These are phyloP conservation scores for Leccinum obscurum DNA, from an alignment of 768 basidiomycete species.

Conservation along the genomic window DNA sequence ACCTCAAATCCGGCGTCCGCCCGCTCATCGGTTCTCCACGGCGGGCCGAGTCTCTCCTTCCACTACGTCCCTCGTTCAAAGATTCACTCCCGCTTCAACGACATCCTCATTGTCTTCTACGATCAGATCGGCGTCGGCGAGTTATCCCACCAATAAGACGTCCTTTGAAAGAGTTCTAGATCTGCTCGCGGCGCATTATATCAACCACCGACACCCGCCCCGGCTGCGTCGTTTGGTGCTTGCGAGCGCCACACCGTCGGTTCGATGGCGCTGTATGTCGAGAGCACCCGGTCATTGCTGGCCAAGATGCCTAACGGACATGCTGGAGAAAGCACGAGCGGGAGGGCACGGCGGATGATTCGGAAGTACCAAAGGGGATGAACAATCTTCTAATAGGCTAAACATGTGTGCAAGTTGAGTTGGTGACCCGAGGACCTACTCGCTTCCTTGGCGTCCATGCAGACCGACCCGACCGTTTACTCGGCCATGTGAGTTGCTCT, in stretches of 20 bases:
- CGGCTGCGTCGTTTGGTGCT: slow-evolving; percentile 40
- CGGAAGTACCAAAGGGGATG: slow-evolving; percentile 35
- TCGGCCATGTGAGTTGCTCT: slow-evolving; percentile 32
- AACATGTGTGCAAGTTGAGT: slow-evolving; percentile 35
- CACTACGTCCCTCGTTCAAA: no score
- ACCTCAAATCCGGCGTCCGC: no score
- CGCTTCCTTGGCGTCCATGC: slow-evolving; percentile 25
- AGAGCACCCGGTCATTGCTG: slow-evolving; percentile 28
- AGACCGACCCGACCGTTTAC: slow-evolving; percentile 35
- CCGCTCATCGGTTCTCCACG: no score
- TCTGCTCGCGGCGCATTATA: slow-evolving; percentile 46
- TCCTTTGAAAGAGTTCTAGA: slow-evolving; percentile 38
- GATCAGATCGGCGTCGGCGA: no score
- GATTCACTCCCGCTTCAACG: slow-evolving; percentile 13
- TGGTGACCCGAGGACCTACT: slow-evolving; percentile 37
- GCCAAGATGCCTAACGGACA: slow-evolving; percentile 31
- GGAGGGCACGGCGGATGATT: slow-evolving; percentile 31
- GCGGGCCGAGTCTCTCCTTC: no score
- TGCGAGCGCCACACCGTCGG: slow-evolving; percentile 33
- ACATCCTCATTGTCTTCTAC: slow-evolving; percentile 47
- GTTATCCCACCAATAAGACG: slow-evolving; percentile 12
- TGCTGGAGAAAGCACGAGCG: slow-evolving; percentile 33
- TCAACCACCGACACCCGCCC: slow-evolving; percentile 36
- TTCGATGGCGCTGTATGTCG: slow-evolving; percentile 24
- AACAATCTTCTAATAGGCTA: slow-evolving; percentile 27